Evolutionary conservation across 768 basidiomycete genomes (phyloP).

Genomic region (Ramaria rubella): DNA sequence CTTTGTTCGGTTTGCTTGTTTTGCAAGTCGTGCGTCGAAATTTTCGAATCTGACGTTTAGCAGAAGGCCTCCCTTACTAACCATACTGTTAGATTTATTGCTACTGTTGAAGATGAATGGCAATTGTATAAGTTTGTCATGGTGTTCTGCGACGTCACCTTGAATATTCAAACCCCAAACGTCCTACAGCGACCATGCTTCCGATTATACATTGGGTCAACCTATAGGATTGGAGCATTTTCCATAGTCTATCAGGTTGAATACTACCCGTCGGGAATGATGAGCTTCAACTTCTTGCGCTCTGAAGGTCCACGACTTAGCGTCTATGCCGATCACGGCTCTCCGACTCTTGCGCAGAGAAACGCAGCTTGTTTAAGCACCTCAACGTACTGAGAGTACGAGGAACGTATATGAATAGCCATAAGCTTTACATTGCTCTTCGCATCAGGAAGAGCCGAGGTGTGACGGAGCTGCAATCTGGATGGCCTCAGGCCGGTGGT

Average conservation of each 20-base stretch:
- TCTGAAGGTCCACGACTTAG: constrained; percentile 86
- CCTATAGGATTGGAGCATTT: constrained; percentile 86
- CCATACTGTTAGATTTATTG: constrained; percentile 52
- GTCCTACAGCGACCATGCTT: constrained; percentile 49
- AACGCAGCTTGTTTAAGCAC: constrained; percentile 85
- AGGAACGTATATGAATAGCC: constrained; percentile 81
- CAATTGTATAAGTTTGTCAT: constrained; percentile 60
- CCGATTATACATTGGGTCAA: constrained; percentile 69
- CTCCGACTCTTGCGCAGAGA: constrained; percentile 74
- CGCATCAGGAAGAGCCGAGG: constrained; percentile 88
- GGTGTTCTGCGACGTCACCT: constrained; percentile 3
- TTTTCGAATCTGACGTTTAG: too few species aligned
- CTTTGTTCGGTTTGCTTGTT: too few species aligned
- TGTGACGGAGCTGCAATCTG: constrained; percentile 76
- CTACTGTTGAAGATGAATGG: constrained; percentile 82
- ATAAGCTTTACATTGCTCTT: constrained; percentile 78
- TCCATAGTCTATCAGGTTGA: constrained; percentile 82
- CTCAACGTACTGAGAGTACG: constrained; percentile 91
- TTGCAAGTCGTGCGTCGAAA: too few species aligned
- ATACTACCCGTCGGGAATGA: constrained; percentile 44
- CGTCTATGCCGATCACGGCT: constrained; percentile 62
- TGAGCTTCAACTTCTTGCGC: constrained; percentile 49
- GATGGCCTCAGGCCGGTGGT: constrained; percentile 82
- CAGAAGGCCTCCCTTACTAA: too few species aligned
- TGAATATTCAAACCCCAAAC: not conserved